Conservation (phyloP, 495 filamentous ascomycete species). For the Physcia stellaris region DNA sequence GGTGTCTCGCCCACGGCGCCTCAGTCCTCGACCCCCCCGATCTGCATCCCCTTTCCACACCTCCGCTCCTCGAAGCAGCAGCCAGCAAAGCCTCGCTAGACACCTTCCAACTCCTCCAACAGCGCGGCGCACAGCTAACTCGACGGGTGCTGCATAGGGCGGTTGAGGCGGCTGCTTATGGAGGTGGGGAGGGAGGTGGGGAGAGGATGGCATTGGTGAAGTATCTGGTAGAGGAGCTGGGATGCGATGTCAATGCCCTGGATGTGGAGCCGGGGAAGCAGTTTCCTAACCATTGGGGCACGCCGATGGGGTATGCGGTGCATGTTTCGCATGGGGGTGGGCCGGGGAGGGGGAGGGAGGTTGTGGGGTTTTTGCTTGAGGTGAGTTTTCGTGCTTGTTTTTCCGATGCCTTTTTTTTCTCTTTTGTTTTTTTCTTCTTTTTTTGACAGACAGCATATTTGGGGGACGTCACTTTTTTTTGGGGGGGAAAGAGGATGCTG, state of each 20-base stretch:
- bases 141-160: background rate
- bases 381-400: no score
- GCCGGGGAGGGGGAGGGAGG: no score
- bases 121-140: background rate
- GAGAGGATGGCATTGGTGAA: conserved; percentile 4
- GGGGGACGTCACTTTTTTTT: no score
- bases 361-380: no score
- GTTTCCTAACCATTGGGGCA: background rate
- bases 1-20: conserved; percentile 2
- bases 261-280: conserved; percentile 1
- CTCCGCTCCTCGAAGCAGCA: background rate
- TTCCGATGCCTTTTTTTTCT: no score
- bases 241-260: conserved; percentile 2
- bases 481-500: no score
- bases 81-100: background rate
- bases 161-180: background rate
- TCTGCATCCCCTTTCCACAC: background rate
- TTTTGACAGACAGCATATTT: no score
- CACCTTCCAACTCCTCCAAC: background rate
- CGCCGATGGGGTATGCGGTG: background rate
- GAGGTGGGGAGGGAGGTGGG: background rate
- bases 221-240: conserved; percentile 2
- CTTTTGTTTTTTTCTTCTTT: no score
- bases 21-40: background rate
- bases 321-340: no score